phyloP scores from a whole-genome alignment of 495 filamentous ascomycete genomes.

The Hypoxylon rickii region DNA sequence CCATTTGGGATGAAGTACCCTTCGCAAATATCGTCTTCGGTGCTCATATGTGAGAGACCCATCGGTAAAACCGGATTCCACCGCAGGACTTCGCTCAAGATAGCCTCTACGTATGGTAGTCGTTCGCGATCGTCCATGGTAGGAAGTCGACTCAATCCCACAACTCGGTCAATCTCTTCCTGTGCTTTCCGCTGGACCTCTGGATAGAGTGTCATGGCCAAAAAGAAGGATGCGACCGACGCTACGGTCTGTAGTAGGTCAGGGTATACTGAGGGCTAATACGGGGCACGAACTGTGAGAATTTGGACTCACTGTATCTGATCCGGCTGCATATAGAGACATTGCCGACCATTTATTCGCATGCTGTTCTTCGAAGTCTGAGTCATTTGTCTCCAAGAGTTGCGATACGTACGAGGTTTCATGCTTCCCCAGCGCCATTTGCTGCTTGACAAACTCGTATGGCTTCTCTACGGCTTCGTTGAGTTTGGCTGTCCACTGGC shows the following conservation, averaged over 20 bases:
- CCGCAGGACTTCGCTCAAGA: constrained; percentile 51
- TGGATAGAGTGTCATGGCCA: constrained; percentile 54
- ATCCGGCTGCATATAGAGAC: constrained; percentile 52
- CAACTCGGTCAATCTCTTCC: constrained; percentile 56
- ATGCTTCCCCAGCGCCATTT: constrained; percentile 44
- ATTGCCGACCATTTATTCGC: constrained; percentile 51
- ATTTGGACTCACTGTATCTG: constrained; percentile 44
- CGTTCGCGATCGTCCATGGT: constrained; percentile 44
- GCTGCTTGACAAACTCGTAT: constrained; percentile 51
- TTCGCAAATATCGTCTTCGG: constrained; percentile 52
- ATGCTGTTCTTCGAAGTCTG: constrained; percentile 37
- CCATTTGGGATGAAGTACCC: constrained; percentile 58
- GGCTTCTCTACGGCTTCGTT: constrained; percentile 39
- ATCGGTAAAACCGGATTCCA: constrained; percentile 50
- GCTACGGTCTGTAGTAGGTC: constrained; percentile 44
- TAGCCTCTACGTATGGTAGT: constrained; percentile 50
- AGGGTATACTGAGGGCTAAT: constrained; percentile 1
- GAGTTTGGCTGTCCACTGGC: constrained; percentile 35
- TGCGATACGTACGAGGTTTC: constrained; percentile 47
- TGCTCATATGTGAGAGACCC: constrained; percentile 51
- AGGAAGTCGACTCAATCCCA: constrained; percentile 52
- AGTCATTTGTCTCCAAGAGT: constrained; percentile 36
- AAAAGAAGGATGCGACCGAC: constrained; percentile 47
- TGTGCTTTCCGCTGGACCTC: constrained; percentile 42
- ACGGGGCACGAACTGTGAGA: background rate